Conservation (phyloP, 129 eudicot genomes). For the Smallanthus sonchifolius region DNA sequence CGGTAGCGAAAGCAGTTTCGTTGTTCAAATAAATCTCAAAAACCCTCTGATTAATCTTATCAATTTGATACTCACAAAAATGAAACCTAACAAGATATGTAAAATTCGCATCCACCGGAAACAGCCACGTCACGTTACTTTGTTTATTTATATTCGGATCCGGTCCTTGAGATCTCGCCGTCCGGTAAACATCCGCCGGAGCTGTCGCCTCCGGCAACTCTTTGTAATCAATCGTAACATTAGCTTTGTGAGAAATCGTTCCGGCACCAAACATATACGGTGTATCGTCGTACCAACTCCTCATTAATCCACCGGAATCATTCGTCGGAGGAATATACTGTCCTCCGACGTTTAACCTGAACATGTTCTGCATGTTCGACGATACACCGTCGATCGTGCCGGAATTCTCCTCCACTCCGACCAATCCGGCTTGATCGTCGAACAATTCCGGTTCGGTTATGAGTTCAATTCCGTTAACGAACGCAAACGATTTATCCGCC, state of each 20-base stretch:
- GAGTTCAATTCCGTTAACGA: constrained; percentile 70
- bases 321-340: constrained; percentile 49
- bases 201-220: constrained; percentile 37
- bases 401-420: constrained; percentile 31
- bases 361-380: constrained; percentile 41
- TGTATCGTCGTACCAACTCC: constrained; percentile 81
- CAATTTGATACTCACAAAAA: constrained; percentile 50
- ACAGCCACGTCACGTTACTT: constrained; percentile 66
- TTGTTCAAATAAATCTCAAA: constrained; percentile 57
- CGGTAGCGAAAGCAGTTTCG: constrained; percentile 42
- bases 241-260: constrained; percentile 33
- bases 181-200: constrained; percentile 56
- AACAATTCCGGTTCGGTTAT: constrained; percentile 46
- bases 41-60: constrained; percentile 47
- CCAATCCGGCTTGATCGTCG: constrained; percentile 37
- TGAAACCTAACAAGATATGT: constrained; percentile 72
- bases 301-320: constrained; percentile 54
- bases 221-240: constrained; percentile 27
- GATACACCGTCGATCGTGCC: constrained; percentile 27
- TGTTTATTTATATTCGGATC: constrained; percentile 40
- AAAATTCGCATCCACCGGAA: constrained; percentile 58
- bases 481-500: constrained; percentile 47
- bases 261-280: constrained; percentile 55
- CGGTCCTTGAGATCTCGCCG: constrained; percentile 55
- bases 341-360: constrained; percentile 73